phyloP scores from a whole-genome alignment of 352 stramenopile genomes.

The Blastocystis hominis region DNA sequence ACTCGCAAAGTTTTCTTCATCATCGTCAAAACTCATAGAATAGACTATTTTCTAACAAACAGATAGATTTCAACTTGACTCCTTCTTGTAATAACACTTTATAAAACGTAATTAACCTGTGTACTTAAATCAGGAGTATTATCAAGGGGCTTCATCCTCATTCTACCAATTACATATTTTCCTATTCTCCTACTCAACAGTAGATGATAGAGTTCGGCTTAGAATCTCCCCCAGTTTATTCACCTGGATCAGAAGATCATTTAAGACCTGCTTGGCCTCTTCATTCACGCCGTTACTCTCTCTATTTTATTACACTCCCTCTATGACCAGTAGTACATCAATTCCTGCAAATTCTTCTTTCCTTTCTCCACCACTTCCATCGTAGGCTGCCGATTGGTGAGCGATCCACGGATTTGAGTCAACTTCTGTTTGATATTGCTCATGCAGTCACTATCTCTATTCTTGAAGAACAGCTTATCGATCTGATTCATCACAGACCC shows the following conservation, averaged over 20 bases:
- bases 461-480: neutral
- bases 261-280: neutral
- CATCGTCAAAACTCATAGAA: neutral
- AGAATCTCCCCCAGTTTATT: neutral
- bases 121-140: no score
- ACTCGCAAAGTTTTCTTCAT: neutral
- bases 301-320: neutral
- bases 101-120: no score
- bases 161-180: neutral
- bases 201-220: neutral
- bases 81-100: no score
- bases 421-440: neutral
- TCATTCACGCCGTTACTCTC: neutral
- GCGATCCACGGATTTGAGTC: neutral
- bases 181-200: neutral
- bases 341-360: neutral
- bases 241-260: neutral
- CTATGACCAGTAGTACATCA: neutral
- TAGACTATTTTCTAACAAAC: neutral
- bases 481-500: neutral
- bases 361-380: neutral
- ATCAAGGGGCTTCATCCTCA: neutral
- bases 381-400: neutral
- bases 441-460: neutral
- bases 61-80: neutral